These are phyloP conservation scores for Neonectria neomacrospora DNA, from an alignment of 2,329 filamentous ascomycete species.

Conservation along the genomic window DNA sequence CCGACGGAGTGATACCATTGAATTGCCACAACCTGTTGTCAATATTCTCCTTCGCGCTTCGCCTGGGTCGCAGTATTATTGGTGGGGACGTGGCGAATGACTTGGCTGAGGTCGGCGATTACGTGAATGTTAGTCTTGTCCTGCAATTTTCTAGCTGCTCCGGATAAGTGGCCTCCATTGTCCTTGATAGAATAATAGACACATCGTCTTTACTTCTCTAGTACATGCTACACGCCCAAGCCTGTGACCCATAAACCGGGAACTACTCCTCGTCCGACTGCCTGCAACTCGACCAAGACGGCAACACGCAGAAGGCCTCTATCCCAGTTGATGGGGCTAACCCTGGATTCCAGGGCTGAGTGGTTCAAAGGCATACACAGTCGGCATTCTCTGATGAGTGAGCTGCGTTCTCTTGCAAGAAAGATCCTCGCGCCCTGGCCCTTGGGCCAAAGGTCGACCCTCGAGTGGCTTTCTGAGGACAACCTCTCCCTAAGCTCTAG, in stretches of 20 bases:
- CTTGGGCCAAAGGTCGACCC: conserved; percentile 12
- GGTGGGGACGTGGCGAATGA: not conserved
- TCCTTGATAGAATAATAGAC: not conserved
- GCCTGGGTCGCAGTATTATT: not conserved
- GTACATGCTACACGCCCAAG: not conserved
- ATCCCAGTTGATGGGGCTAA: no score
- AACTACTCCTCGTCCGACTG: not conserved
- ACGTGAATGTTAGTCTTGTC: not conserved
- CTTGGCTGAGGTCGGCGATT: not conserved
- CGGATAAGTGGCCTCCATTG: no score
- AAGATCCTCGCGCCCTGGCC: conserved; percentile 20
- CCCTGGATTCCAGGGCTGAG: not conserved
- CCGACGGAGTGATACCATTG: no score
- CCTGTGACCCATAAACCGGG: not conserved
- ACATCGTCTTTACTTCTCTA: not conserved
- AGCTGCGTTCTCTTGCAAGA: no score
- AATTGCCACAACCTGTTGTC: no score
- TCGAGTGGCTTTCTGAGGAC: conserved; percentile 9
- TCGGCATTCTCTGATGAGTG: no score
- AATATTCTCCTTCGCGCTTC: not conserved
- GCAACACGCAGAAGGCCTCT: not conserved
- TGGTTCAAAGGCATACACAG: not conserved
- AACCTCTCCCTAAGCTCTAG: conserved; percentile 9
- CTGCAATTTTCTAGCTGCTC: not conserved
- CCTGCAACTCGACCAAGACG: not conserved